Evolutionary conservation across 2,329 filamentous ascomycete species (phyloP), one percentile per base, ranked within the genome.

Genomic region (Aspergillus pseudonomiae): DNA sequence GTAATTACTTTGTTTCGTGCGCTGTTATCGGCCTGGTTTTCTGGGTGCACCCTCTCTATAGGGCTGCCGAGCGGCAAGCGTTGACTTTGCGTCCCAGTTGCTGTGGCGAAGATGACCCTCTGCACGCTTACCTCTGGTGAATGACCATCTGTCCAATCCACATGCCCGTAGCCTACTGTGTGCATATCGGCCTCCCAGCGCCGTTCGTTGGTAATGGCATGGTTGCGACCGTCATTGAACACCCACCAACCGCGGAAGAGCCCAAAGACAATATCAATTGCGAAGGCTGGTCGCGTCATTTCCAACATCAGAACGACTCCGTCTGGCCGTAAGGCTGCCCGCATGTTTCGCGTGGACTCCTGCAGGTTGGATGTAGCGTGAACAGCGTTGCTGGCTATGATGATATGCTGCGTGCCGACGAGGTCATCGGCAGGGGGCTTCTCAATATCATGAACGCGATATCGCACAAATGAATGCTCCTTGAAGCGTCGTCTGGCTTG

Each of bases 171-270:
- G 1, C 74, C 76, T 4, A 65, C 74, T 1, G 63, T 48, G 28
- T 73, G 67, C 16, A 79, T 61, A 16, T 68, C 69, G 1, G 60
- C 45, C 66, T 76, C 69, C 74, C 76, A 74, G 1, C 63, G 61
- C 1, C 39, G 4, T 32, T 67, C 65, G 12, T 57, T 60, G 6
- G 67, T 66, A n/a, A 73, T 65, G 1, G 75, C 76, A 63, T 79
- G 75, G 6, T 63, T 67, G 0, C 77, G 74, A 2, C 74, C 76
- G 57, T 79, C 77, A n/a, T 77, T 73, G 32, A 77, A 78, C 4
- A 77, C 65, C 77, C 77, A 79, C 77, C 77, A 79, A 6, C 77
- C 77, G 24, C 75, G 75, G 16, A 78, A 69, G 6, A 76, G 59
- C 1, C 77, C 77, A 56, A 76, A 77, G 0, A 77, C 67, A 4